phyloP scores from a whole-genome alignment of 2,329 filamentous ascomycete species.

The Coniosporium tulheliwenetii region DNA sequence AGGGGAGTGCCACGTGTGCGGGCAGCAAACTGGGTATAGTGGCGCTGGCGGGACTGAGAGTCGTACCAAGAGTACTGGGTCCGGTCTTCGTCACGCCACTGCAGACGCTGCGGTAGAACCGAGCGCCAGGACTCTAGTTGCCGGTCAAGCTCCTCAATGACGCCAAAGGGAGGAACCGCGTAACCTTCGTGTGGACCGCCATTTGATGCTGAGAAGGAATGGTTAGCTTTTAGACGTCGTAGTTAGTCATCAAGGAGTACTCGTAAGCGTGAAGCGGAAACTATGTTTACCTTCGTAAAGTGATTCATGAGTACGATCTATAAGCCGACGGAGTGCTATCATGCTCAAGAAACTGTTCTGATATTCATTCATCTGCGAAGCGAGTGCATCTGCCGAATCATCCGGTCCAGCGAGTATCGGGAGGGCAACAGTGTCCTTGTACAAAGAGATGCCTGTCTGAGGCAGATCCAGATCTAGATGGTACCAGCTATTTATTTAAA shows the following conservation, averaged over 20 bases:
- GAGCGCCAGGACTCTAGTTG: constrained; percentile 44
- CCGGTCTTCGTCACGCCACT: constrained; percentile 39
- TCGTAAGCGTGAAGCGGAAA: no score
- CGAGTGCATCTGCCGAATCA: constrained; percentile 25
- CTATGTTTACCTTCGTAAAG: constrained; percentile 39
- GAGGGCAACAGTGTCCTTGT: constrained; percentile 38
- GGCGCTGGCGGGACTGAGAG: no score
- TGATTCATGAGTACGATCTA: constrained; percentile 35
- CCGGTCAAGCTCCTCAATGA: constrained; percentile 35
- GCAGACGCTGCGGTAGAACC: constrained; percentile 36
- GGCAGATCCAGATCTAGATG: constrained; percentile 44
- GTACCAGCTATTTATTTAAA: constrained; percentile 34
- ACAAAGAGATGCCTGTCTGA: constrained; percentile 35
- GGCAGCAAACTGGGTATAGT: no score
- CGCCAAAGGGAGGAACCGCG: constrained; percentile 20
- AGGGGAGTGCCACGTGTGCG: not conserved
- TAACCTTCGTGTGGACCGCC: constrained; percentile 18
- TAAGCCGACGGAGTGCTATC: constrained; percentile 38
- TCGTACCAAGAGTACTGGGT: constrained; percentile 27
- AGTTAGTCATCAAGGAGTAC: no score
- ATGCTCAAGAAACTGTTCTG: constrained; percentile 46
- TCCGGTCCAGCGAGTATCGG: constrained; percentile 20
- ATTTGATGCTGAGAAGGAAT: no score
- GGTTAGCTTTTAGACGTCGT: no score
- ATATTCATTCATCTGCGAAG: constrained; percentile 47